Base-by-base conservation (phyloP, 1,284 basidiomycete species). In the Tremellales sp. region DNA sequence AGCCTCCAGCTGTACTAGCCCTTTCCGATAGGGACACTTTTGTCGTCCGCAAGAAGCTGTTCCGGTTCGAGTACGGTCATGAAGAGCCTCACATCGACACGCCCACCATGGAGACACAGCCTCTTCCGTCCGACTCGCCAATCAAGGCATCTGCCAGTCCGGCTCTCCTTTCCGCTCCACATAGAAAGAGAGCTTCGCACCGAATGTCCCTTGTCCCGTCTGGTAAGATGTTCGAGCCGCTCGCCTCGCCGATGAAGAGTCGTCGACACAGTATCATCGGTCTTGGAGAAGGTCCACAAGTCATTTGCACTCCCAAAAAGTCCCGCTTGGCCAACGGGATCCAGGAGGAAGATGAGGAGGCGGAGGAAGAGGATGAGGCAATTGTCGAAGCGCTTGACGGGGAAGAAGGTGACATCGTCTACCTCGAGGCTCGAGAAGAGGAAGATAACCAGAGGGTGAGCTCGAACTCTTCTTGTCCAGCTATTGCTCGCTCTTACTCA, bases 51-150 rank as follows among this genome's bases (percentile, higher is more conserved):
- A 68, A 71, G 52, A 69, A 72, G 54, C 53, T 59, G 17, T 74
- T 73, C 57, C 57, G 63, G 27, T 75, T 74, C 57, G 57, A 65
- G 22, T 74, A 74, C 39, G 60, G 60, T 3, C 25, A 53, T 13
- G 39, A 36, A 2, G 39, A 51, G 11, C 7, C 49, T 45, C 10
- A 15, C 19, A 2, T n/a, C 11, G 39, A 49, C 23, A 40, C 48
- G 36, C 48, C 47, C 15, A 45, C 43, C 7, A 36, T 36, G 33
- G 15, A 36, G 13, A 6, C 33, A 5, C 6, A n/a, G 4, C 43
- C 51, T 10, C 35, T 51, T 10, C 43, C 35, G 2, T n/a, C 41
- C 3, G 47, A 43, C 15, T 29, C 41, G 8, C 35, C 51, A 24
- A 35, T 33, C 36, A 23, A 45, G 7, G 46, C 35, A 12, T 41